A percentile compares a stretch with the other conserved stretches of the same genome.
Conservation (phyloP, 768 basidiomycete species). For the Pleurotus giganteus region DNA sequence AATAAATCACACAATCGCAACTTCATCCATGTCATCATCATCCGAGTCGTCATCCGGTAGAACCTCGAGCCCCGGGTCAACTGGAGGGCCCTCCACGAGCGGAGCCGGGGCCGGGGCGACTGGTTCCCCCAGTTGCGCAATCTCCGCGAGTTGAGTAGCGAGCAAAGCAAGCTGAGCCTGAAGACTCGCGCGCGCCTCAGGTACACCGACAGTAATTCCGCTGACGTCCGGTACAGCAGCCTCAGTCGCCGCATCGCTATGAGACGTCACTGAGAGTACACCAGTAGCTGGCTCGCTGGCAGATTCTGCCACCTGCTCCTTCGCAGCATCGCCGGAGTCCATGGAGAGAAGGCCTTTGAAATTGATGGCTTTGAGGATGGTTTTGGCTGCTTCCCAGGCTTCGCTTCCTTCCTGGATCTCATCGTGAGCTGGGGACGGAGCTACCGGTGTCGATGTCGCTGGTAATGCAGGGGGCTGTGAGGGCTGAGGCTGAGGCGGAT, state of each 20-base stretch:
- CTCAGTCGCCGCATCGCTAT: background rate
- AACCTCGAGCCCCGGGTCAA: background rate
- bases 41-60: background rate
- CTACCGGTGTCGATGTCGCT: constrained; percentile 11
- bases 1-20: constrained; percentile 8
- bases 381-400: constrained; percentile 77
- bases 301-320: constrained; percentile 16
- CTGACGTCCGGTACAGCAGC: background rate
- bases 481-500: constrained; percentile 16
- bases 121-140: constrained; percentile 46
- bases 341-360: constrained; percentile 54
- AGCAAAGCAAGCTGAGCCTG: constrained; percentile 73
- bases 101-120: background rate
- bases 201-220: constrained; percentile 10
- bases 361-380: constrained; percentile 75
- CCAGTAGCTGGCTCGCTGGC: constrained; percentile 2
- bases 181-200: constrained; percentile 56
- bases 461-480: constrained; percentile 10
- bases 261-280: background rate
- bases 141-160: constrained; percentile 69
- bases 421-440: constrained; percentile 19
- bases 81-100: background rate
- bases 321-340: constrained; percentile 26
- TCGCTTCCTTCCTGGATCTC: constrained; percentile 47
- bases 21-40: constrained; percentile 16